Evolutionary conservation across 306 rosid genomes (phyloP).

Genomic region (Luffa acutangula): DNA sequence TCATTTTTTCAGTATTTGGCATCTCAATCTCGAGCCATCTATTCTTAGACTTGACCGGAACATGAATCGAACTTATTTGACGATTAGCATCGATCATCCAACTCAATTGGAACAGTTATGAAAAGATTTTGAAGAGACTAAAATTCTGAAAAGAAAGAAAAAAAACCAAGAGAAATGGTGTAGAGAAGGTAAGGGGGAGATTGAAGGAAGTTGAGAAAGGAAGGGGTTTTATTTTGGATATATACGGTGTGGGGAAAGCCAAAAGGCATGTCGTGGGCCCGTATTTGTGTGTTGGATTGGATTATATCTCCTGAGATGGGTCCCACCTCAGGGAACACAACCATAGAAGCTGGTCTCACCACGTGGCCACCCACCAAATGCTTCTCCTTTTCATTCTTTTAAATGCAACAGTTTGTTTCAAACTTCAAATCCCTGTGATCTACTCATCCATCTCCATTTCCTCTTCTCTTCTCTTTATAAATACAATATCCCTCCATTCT

Average conservation of each 20-base stretch:
- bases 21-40: too few species aligned
- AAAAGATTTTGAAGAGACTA: not conserved
- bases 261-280: constrained; percentile 24
- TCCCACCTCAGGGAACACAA: constrained; percentile 34
- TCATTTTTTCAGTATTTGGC: too few species aligned
- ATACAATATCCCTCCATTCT: not conserved
- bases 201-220: not conserved
- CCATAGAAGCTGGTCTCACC: constrained; percentile 43
- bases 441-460: not conserved
- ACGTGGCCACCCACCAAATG: constrained; percentile 44
- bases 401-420: constrained; percentile 4
- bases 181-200: not conserved
- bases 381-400: constrained; percentile 19
- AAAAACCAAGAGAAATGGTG: not conserved
- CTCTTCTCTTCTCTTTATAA: constrained; percentile 26
- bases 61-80: not conserved
- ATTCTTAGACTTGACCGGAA: not conserved
- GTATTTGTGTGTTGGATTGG: constrained; percentile 34
- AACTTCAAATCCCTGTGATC: constrained; percentile 12
- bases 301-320: constrained; percentile 39
- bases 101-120: not conserved
- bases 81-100: not conserved
- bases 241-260: not conserved
- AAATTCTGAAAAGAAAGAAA: not conserved
- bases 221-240: not conserved